Base-by-base conservation (phyloP, 208 protist species). In the Leishmania braziliensis region DNA sequence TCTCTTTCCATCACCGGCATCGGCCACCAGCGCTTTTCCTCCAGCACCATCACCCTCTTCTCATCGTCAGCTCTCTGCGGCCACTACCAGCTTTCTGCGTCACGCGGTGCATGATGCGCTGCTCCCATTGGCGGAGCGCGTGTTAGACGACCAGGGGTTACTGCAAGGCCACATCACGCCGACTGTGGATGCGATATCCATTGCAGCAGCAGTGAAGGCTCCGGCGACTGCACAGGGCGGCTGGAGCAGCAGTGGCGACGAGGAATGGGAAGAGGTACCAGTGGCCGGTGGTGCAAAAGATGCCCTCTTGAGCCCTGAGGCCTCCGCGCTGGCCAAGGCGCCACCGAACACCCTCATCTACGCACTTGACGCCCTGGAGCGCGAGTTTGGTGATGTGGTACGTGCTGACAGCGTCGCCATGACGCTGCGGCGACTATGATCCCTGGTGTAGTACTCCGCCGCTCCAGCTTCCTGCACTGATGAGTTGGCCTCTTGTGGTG, bases 81-180 rank as follows among this genome's bases (percentile, higher is more conserved):
- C 82, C 3, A 74, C 65, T 29, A 2, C 50, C 10, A 60, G 33
- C 0, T 86, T 82, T 53, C 12, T 82, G 58, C 65, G 78, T 14
- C 62, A 81, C 12, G 72, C 58, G 26, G 73, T 86, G 46, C 82
- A 86, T 62, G 66, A 79, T 6, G 82, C 82, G 1, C 78, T 86
- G 23, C 62, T 62, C 5, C 82, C 82, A 3, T 16, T 86, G 14
- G 82, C 82, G 18, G 78, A 86, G 72, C 78, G 82, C 48, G 36
- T 86, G 36, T 56, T 86, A 12, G 74, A 82, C 46, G 65, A 86
- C 33, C 78, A 78, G 16, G 23, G 39, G 8, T 50, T 54, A 9
- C 66, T 86, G 56, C 71, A 54, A 48, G 66, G 23, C 51, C 54
- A 43, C 51, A 16, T 70, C 18, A 23, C 26, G 20, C n/a, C 43